Evolutionary conservation across 345 rosid genomes (phyloP), one percentile per base, ranked within the genome.

Genomic region (Draba incana): DNA sequence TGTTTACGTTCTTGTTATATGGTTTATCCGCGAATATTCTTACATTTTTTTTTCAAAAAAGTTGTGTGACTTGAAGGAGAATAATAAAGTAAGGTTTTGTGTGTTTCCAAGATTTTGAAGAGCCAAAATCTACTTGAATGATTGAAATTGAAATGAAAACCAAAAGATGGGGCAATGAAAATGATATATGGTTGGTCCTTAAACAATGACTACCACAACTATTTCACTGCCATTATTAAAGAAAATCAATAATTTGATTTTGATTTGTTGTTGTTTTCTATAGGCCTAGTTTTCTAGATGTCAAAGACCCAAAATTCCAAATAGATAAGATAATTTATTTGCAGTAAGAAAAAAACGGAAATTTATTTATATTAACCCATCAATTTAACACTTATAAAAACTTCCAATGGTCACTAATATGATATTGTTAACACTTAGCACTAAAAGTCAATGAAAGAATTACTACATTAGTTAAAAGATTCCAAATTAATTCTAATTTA

Each of bases 61-160:
- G 12, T 25, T 59, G 5, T 27, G 38, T 58, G 6, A 23, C 48
- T 41, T 41, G 47, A 57, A 20, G 15, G 23, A 3, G 49, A 13
- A 20, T 20, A 20, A 20, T 10, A 23, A 35, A 35, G 39, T 5
- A 64, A 24, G 5, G 11, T 38, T 45, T 44, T 30, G 48, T 38
- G 48, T 38, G 57, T 48, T 50, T 38, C 50, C 38, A 37, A 12
- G 35, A 64, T 24, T 37, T 50, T 35, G 58, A 64, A 64, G 38
- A 51, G 58, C 48, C 69, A 64, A 38, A 47, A 35, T 48, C 38
- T 31, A 16, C 35, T 63, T 20, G 33, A 63, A 41, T 64, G 69
- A 58, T 50, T 48, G 47, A 38, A 50, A 64, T 3, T 24, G 57
- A 24, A 27, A 38, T 20, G 33, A 23, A 63, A 49, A 48, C 3